Evolutionary conservation across 345 rosid species (phyloP), one percentile per base, ranked within the genome.

Genomic region (Physaria fendleri): DNA sequence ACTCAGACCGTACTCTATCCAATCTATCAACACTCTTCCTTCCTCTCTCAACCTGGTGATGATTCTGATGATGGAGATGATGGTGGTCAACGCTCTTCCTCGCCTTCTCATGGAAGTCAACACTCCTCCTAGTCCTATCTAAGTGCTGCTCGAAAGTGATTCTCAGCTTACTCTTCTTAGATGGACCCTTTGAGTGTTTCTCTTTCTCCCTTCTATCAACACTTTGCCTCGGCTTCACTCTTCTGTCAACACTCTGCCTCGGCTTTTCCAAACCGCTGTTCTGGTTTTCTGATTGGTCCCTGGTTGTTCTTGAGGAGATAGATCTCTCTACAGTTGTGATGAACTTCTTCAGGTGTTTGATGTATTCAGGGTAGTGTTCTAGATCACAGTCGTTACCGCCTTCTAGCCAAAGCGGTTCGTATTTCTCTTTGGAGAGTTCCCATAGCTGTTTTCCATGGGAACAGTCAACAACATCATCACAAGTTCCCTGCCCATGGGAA

Each of bases 361-460:
- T 83, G 59, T 80, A 92, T 72, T 89, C 97, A 3, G 99, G 99
- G 57, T 69, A 85, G 39, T 71, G 82, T 75, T 93, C 99, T 45
- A 93, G 74, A 65, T 93, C 84, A 48, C 97, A 83, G 68, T 93
- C 97, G 72, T 81, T 89, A 33, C 97, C 99, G 60, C 95, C 95
- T 82, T 89, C 79, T 23, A 93, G 75, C 99, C 99, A 93, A 6
- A 93, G 73, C 8, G 97, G 99, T 71, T 93, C 97, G 8, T 85
- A 86, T 77, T 93, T 89, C 69, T 86, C 95, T 74, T 80, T 81
- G 56, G 97, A 93, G 12, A 86, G 76, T 56, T 93, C 95, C 99
- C 97, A 93, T 3, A 93, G 91, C 51, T 86, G 97, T 78, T 87
- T 93, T 28, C 99, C 97, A 25, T 93, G 99, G 23, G 91, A 85